These are phyloP conservation scores for Neotropicomus parvogracilis DNA, from an alignment of 1,284 basidiomycete genomes.

Conservation along the genomic window DNA sequence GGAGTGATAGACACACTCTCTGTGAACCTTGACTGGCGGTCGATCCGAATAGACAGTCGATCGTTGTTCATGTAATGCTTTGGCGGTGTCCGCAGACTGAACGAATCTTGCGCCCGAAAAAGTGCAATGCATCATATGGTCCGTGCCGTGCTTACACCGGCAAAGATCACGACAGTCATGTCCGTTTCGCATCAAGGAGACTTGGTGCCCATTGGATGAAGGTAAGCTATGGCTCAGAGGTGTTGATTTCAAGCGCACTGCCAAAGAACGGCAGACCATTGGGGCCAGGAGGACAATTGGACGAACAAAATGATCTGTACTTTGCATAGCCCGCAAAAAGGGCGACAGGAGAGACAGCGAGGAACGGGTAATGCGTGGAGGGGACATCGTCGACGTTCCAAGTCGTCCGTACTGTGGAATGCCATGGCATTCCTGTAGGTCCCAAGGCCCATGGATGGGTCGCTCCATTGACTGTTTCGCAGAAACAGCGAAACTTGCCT, in stretches of 20 bases:
- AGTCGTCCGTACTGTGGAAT: neutral
- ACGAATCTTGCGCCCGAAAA: constrained; percentile 31
- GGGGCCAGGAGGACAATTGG: constrained; percentile 28
- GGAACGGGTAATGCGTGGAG: constrained; percentile 8
- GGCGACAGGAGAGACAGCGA: constrained; percentile 8
- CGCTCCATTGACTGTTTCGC: constrained; percentile 7
- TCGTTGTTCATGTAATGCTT: constrained; percentile 34
- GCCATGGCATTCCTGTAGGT: neutral
- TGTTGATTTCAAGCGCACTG: constrained; percentile 25
- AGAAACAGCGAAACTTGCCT: constrained; percentile 3
- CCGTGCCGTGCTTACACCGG: too few species aligned
- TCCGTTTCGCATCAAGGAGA: too few species aligned
- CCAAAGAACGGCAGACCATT: constrained; percentile 31
- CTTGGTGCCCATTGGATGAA: constrained; percentile 32
- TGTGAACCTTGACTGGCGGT: constrained; percentile 25
- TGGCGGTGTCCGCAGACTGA: constrained; percentile 32
- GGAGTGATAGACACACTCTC: constrained; percentile 18
- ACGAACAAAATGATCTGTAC: constrained; percentile 5
- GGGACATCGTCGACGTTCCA: constrained; percentile 10
- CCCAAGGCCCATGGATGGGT: constrained; percentile 7
- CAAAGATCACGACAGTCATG: too few species aligned
- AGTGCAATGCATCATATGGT: constrained; percentile 29
- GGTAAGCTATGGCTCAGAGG: constrained; percentile 27
- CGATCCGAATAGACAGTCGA: constrained; percentile 35
- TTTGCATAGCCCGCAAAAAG: constrained; percentile 13